These are phyloP conservation scores for Pilatotrama ljubarskyi DNA, from an alignment of 768 basidiomycete species.

Conservation along the genomic window DNA sequence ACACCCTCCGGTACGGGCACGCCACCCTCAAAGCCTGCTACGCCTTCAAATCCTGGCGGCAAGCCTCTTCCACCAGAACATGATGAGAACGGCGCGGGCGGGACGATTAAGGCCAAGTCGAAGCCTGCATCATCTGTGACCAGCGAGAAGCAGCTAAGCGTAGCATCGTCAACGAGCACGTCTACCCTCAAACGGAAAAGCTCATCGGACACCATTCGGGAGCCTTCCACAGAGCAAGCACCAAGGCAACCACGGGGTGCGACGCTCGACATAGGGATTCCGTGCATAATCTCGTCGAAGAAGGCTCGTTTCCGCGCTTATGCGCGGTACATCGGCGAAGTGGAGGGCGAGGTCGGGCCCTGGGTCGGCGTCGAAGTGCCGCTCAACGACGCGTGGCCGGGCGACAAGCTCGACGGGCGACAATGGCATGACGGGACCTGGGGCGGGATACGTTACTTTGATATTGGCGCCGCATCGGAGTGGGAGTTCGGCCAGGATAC, in stretches of 20 bases:
- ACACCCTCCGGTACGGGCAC: not conserved
- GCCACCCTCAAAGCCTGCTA: slow-evolving; percentile 2
- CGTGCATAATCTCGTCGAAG: slow-evolving; percentile 85
- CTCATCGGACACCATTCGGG: slow-evolving; percentile 38
- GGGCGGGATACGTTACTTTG: slow-evolving; percentile 83
- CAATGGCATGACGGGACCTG: slow-evolving; percentile 86
- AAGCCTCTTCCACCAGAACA: slow-evolving; percentile 19
- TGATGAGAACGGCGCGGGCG: not conserved
- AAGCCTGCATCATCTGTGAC: slow-evolving; percentile 5
- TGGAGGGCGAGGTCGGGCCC: slow-evolving; percentile 75
- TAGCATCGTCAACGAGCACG: slow-evolving; percentile 31
- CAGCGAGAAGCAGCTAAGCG: slow-evolving; percentile 27
- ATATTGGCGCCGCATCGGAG: slow-evolving; percentile 62
- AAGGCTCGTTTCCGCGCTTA: slow-evolving; percentile 83
- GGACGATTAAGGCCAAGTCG: slow-evolving; percentile 21
- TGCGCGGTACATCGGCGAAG: slow-evolving; percentile 86
- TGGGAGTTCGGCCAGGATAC: slow-evolving; percentile 61
- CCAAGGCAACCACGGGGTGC: slow-evolving; percentile 52
- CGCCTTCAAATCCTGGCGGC: not conserved
- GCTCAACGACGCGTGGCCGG: slow-evolving; percentile 55
- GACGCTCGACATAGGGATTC: slow-evolving; percentile 83
- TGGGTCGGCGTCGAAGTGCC: slow-evolving; percentile 95
- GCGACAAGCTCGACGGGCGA: slow-evolving; percentile 56
- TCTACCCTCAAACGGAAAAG: slow-evolving; percentile 39
- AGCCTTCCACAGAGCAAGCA: slow-evolving; percentile 11